Conservation (phyloP, 176 grass and related monocot genomes). For the Bolboschoenus planiculmis region DNA sequence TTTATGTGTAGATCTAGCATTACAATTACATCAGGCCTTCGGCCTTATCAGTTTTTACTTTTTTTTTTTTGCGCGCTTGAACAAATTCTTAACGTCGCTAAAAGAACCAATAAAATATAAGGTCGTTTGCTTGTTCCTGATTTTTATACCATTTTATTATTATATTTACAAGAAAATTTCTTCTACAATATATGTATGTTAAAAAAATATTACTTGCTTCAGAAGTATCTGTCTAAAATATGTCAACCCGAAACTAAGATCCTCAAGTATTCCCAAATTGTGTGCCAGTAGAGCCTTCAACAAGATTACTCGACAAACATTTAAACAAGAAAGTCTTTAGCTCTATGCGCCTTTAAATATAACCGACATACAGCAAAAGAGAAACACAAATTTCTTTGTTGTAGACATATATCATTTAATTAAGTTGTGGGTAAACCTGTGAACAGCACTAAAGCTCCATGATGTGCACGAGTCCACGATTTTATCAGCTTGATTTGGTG, state of each 20-base stretch:
- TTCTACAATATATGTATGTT: not conserved
- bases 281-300: not conserved
- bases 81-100: not conserved
- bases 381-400: no score
- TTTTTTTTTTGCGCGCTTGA: not conserved
- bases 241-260: not conserved
- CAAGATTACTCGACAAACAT: not conserved
- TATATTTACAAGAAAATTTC: not conserved
- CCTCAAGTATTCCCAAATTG: not conserved
- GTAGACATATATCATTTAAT: not conserved
- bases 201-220: not conserved
- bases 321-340: not conserved
- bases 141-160: not conserved
- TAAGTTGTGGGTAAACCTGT: not conserved
- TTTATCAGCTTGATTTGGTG: constrained; percentile 12
- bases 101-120: not conserved
- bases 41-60: not conserved
- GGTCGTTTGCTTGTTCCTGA: not conserved
- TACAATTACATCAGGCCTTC: not conserved
- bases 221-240: not conserved
- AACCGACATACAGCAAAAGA: no score
- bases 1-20: not conserved
- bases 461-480: not conserved
- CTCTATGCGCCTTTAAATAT: not conserved
- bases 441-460: not conserved